Evolutionary conservation across 805 yeast species (phyloP).

Genomic region (Myxozyma monticola): DNA sequence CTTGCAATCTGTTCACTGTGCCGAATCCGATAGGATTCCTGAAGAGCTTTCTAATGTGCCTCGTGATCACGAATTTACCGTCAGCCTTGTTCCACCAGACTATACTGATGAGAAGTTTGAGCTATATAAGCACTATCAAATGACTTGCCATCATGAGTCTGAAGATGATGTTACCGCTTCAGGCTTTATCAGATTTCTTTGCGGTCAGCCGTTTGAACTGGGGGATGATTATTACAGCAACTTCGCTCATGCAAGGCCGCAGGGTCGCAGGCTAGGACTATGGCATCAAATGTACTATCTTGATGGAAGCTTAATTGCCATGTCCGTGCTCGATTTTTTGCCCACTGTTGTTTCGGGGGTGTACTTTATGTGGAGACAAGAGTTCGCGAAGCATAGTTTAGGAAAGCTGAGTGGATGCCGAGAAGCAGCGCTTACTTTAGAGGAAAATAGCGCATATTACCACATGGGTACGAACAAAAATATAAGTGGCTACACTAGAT

Average conservation of each 20-base stretch:
- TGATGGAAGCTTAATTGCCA: slow-evolving; percentile 63
- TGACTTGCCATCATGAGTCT: slow-evolving; percentile 63
- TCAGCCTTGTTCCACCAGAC: slow-evolving; percentile 15
- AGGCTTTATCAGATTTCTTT: slow-evolving; percentile 65
- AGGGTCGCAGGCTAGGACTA: slow-evolving; percentile 51
- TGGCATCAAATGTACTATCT: slow-evolving; percentile 74
- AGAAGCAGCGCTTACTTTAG: slow-evolving; percentile 58
- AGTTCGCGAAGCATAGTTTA: slow-evolving; percentile 60
- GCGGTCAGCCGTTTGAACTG: slow-evolving; percentile 60
- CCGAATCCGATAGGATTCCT: slow-evolving; percentile 39
- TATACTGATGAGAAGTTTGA: slow-evolving; percentile 28
- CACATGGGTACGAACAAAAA: slow-evolving; percentile 54
- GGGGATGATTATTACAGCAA: not conserved
- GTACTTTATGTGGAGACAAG: slow-evolving; percentile 87
- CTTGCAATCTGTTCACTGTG: slow-evolving; percentile 41
- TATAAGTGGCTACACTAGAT: too few relatives aligned
- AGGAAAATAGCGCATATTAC: slow-evolving; percentile 55
- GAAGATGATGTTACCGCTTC: slow-evolving; percentile 46
- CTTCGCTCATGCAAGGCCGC: not conserved
- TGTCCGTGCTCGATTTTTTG: slow-evolving; percentile 74
- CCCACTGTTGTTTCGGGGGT: slow-evolving; percentile 80
- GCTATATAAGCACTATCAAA: slow-evolving; percentile 68
- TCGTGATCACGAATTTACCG: slow-evolving; percentile 14
- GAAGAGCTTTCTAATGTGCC: not conserved
- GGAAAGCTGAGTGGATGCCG: slow-evolving; percentile 77